Conservation (phyloP, 768 basidiomycete genomes). For the Leccinum incarnatum region DNA sequence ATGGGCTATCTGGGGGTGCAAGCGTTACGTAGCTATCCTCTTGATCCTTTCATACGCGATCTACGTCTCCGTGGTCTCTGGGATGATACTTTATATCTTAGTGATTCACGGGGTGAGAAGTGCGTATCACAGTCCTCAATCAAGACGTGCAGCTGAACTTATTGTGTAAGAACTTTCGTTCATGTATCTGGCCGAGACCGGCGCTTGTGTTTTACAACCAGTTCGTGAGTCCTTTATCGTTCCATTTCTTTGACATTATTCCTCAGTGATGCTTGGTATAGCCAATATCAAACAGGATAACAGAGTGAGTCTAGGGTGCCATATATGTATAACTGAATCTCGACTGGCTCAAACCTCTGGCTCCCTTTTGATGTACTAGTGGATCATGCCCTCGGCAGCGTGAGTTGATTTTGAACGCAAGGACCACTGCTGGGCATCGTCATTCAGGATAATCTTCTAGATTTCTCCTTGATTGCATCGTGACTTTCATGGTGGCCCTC, state of each 20-base stretch:
- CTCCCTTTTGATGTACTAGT: background rate
- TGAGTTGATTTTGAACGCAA: background rate
- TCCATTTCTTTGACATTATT: background rate
- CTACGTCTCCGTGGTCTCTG: background rate
- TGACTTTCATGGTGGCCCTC: background rate
- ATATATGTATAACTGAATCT: background rate
- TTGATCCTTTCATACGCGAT: background rate
- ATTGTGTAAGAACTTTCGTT: background rate
- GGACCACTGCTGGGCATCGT: background rate
- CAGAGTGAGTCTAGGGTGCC: background rate
- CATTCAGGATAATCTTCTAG: background rate
- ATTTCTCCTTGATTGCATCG: background rate
- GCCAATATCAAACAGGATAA: background rate
- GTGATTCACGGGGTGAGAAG: accelerated
- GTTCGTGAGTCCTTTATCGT: background rate
- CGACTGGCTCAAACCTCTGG: background rate
- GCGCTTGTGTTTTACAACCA: background rate
- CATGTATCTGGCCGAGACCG: background rate
- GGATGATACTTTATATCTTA: background rate
- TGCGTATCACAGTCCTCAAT: background rate
- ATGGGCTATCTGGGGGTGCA: slow-evolving; percentile 17
- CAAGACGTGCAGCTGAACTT: background rate
- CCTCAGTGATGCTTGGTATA: background rate
- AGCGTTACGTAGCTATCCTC: background rate
- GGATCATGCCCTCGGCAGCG: background rate